Conservation (phyloP, 148 eudicot genomes). For the Amaranthus cruentus region DNA sequence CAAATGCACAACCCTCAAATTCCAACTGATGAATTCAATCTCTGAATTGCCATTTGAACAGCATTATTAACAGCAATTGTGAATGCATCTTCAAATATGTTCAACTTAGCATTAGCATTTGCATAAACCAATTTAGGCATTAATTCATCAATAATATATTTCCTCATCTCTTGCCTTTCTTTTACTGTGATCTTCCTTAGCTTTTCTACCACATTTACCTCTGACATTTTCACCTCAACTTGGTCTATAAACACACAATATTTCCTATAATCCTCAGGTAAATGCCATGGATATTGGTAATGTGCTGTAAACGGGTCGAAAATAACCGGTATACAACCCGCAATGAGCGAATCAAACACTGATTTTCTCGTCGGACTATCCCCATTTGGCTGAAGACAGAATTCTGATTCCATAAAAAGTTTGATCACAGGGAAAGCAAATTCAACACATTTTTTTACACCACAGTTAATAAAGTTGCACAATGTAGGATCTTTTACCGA, state of each 20-base stretch:
- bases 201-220: constrained; percentile 51
- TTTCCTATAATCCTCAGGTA: constrained; percentile 49
- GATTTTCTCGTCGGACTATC: constrained; percentile 82
- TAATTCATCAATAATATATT: constrained; percentile 56
- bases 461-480: constrained; percentile 53
- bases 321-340: constrained; percentile 79
- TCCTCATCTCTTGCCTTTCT: constrained; percentile 65
- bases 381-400: constrained; percentile 84
- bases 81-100: constrained; percentile 69
- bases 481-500: constrained; percentile 1
- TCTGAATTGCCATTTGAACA: constrained; percentile 42
- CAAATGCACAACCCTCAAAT: too few species aligned
- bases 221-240: constrained; percentile 42
- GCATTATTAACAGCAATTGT: constrained; percentile 50
- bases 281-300: constrained; percentile 87
- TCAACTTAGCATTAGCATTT: constrained; percentile 44
- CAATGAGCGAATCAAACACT: constrained; percentile 61
- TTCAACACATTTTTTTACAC: constrained; percentile 28
- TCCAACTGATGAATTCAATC: constrained; percentile 24
- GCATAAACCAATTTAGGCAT: constrained; percentile 75
- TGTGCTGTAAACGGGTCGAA: constrained; percentile 69
- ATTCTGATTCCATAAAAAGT: constrained; percentile 62
- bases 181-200: constrained; percentile 38
- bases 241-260: constrained; percentile 63
- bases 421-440: constrained; percentile 34